Conservation (phyloP, 805 yeast species). For the Ogataea nakhonphanomensis region DNA sequence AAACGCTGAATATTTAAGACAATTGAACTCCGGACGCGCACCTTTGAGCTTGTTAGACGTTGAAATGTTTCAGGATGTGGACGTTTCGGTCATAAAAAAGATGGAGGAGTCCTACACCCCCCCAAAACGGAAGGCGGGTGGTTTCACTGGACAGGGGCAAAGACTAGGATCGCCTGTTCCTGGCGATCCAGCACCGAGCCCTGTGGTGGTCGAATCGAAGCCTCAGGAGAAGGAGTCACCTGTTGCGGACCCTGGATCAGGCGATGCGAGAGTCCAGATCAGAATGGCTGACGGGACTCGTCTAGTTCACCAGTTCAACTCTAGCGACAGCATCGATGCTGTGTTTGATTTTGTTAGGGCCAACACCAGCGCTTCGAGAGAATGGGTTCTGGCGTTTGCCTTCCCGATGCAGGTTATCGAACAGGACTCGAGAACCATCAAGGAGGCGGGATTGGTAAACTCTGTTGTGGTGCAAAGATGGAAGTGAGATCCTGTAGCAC, state of each 20-base stretch:
- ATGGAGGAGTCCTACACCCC: conserved; percentile 73
- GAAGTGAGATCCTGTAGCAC: conserved; percentile 34
- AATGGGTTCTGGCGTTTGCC: conserved; percentile 68
- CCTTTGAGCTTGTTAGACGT: conserved; percentile 82
- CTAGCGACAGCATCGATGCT: conserved; percentile 59
- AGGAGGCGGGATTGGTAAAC: conserved; percentile 72
- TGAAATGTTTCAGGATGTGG: conserved; percentile 87
- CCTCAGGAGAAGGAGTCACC: conserved; percentile 7
- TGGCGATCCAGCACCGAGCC: conserved; percentile 46
- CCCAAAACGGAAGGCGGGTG: conserved; percentile 46
- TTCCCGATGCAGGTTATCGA: conserved; percentile 78
- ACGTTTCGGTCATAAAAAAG: conserved; percentile 78
- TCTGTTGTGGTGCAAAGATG: conserved; percentile 92
- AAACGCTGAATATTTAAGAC: conserved; percentile 73
- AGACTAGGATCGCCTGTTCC: conserved; percentile 90
- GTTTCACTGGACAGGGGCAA: conserved; percentile 76
- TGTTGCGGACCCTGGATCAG: conserved; percentile 20
- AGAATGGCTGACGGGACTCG: conserved; percentile 81
- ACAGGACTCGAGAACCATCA: conserved; percentile 55
- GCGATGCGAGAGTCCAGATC: conserved; percentile 76
- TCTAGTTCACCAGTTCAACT: conserved; percentile 57
- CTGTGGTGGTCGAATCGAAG: conserved; percentile 17
- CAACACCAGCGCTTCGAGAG: conserved; percentile 43
- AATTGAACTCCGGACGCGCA: conserved; percentile 85
- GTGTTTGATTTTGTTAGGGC: conserved; percentile 67